Percentiles rank a stretch among this genome's conserved stretches.
These are phyloP conservation scores for Helminthosporium solani DNA, from an alignment of 2,329 filamentous ascomycete genomes.

Conservation along the genomic window DNA sequence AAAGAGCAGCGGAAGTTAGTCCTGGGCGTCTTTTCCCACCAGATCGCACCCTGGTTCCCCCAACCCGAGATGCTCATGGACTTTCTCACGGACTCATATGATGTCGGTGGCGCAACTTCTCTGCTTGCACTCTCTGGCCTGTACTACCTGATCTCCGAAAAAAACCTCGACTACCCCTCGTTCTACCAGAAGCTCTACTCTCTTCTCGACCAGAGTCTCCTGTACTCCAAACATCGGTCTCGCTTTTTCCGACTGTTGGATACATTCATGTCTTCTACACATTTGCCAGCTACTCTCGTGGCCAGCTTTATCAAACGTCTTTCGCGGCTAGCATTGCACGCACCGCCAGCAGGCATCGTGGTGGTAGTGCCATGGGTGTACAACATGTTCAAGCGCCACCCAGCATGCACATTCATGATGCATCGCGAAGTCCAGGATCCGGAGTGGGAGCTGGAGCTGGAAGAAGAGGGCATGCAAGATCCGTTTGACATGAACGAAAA, in stretches of 20 bases:
- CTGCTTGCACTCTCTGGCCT: conserved; percentile 87
- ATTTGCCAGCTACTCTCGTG: conserved; percentile 86
- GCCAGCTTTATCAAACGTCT: conserved; percentile 97
- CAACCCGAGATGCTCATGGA: conserved; percentile 90
- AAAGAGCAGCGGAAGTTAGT: conserved; percentile 77
- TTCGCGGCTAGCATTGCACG: conserved; percentile 77
- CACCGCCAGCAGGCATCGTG: conserved; percentile 86
- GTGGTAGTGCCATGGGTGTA: conserved; percentile 91
- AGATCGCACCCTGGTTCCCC: conserved; percentile 85
- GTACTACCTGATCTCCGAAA: conserved; percentile 90
- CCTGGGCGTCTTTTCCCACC: conserved; percentile 71
- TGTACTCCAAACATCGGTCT: conserved; percentile 93
- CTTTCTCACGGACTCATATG: conserved; percentile 92
- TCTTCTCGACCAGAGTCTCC: conserved; percentile 76
- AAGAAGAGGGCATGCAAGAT: conserved; percentile 66
- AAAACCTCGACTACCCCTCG: conserved; percentile 91
- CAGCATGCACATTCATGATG: conserved; percentile 92
- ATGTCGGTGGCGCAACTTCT: conserved; percentile 81
- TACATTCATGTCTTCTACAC: conserved; percentile 85
- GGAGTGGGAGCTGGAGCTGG: conserved; percentile 59
- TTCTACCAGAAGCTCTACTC: conserved; percentile 96
- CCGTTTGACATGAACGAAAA: conserved; percentile 73
- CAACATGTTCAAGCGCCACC: conserved; percentile 88
- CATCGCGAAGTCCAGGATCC: conserved; percentile 69
- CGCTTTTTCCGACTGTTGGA: conserved; percentile 91